These are phyloP conservation scores for Pulveroboletus ravenelii DNA, from an alignment of 768 basidiomycete species.

Conservation along the genomic window DNA sequence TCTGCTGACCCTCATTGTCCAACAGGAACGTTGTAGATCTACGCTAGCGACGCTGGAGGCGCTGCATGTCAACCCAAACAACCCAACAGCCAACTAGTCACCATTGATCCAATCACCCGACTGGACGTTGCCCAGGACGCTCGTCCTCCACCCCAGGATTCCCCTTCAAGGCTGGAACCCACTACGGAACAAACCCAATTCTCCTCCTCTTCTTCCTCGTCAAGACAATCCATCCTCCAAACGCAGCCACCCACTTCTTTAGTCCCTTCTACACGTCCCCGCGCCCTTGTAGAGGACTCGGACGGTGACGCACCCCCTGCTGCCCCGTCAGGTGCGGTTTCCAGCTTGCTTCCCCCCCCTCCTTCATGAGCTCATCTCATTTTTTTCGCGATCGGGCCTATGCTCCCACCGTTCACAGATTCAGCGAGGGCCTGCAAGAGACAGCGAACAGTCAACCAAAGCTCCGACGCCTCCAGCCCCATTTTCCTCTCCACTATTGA, in stretches of 20 bases:
- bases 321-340: slow-evolving; percentile 22
- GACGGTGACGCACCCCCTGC: slow-evolving; percentile 30
- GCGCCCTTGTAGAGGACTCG: slow-evolving; percentile 58
- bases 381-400: neutral
- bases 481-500: slow-evolving; percentile 22
- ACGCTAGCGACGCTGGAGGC: slow-evolving; percentile 18
- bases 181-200: slow-evolving; percentile 28
- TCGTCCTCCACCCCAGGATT: slow-evolving; percentile 38
- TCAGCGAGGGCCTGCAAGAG: slow-evolving; percentile 60
- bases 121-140: slow-evolving; percentile 54
- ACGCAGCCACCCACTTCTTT: slow-evolving; percentile 36
- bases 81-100: slow-evolving; percentile 30
- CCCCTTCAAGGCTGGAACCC: slow-evolving; percentile 46
- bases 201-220: slow-evolving; percentile 17
- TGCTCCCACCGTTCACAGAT: slow-evolving; percentile 32
- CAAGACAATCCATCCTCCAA: slow-evolving; percentile 23
- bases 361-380: slow-evolving; percentile 1
- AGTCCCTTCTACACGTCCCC: slow-evolving; percentile 61
- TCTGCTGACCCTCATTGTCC: slow-evolving; percentile 18
- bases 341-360: neutral
- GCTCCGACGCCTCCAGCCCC: slow-evolving; percentile 33
- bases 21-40: slow-evolving; percentile 17
- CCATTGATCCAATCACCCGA: slow-evolving; percentile 67
- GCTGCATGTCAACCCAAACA: slow-evolving; percentile 25
- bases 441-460: slow-evolving; percentile 52